phyloP scores from a whole-genome alignment of 129 eudicot species.

The Chrysanthemum seticuspe region DNA sequence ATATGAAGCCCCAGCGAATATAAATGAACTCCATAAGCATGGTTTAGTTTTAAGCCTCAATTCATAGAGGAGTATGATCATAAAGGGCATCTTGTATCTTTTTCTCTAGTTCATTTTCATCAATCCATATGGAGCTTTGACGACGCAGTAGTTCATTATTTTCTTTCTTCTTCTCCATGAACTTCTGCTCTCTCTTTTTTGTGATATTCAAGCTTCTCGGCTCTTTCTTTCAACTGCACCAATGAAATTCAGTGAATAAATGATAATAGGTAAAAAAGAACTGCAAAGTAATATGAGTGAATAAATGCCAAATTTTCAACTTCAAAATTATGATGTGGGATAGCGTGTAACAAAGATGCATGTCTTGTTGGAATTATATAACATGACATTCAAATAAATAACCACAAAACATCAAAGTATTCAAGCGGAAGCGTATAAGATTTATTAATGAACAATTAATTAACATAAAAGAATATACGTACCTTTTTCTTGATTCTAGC shows the following conservation, averaged over 20 bases:
- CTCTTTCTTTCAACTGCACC: slow-evolving; percentile 71
- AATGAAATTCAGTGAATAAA: too few species aligned
- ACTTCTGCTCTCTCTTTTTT: slow-evolving; percentile 48
- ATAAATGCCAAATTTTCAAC: too few species aligned
- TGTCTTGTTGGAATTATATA: too few species aligned
- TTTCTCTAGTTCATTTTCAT: slow-evolving; percentile 53
- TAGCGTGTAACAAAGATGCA: neutral
- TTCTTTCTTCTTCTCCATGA: slow-evolving; percentile 54
- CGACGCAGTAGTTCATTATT: slow-evolving; percentile 56
- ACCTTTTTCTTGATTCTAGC: too few species aligned
- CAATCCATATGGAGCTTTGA: slow-evolving; percentile 74
- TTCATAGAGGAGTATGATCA: slow-evolving; percentile 26
- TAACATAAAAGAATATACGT: too few species aligned
- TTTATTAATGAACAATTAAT: too few species aligned
- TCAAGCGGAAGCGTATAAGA: too few species aligned
- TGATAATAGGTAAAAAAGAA: too few species aligned
- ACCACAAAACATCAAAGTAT: too few species aligned
- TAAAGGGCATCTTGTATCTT: slow-evolving; percentile 35
- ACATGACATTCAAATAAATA: too few species aligned
- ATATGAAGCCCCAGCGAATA: neutral
- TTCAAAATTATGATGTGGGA: too few species aligned
- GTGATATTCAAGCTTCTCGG: slow-evolving; percentile 82
- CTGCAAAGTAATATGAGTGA: too few species aligned
- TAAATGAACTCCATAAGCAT: neutral
- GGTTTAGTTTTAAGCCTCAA: neutral